Conservation (phyloP, 768 basidiomycete species). For the Coprinellus aureogranulatus region DNA sequence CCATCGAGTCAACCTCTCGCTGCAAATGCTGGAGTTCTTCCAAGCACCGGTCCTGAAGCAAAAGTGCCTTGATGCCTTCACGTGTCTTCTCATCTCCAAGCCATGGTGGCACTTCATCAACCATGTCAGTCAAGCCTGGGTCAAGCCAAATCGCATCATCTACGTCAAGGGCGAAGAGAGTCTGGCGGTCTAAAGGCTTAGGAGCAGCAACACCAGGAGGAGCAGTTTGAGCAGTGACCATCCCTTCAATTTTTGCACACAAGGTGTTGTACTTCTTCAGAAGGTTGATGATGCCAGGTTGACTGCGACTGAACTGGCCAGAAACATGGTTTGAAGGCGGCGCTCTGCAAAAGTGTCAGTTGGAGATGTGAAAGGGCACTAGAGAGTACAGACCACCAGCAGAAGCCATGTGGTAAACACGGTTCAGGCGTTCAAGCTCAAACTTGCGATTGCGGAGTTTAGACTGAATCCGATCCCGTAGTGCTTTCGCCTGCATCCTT, state of each 20-base stretch:
- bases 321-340: too few species aligned
- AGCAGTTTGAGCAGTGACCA: not conserved
- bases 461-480: too few species aligned
- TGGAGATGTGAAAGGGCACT: too few species aligned
- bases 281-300: not conserved
- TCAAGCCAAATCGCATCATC: conserved; percentile 1
- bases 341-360: too few species aligned
- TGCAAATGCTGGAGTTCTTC: conserved; percentile 18
- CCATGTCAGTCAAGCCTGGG: not conserved
- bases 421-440: too few species aligned
- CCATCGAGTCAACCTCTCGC: conserved; percentile 20
- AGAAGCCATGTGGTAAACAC: too few species aligned
- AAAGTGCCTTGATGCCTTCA: conserved; percentile 17
- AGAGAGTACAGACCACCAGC: too few species aligned
- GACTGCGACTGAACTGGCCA: not conserved
- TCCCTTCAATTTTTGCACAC: not conserved
- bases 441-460: too few species aligned
- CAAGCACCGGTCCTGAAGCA: conserved; percentile 11
- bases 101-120: conserved; percentile 23
- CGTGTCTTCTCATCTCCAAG: conserved; percentile 24
- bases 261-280: not conserved
- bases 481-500: too few species aligned
- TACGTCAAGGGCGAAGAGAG: not conserved
- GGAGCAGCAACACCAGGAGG: not conserved
- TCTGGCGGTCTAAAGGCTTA: not conserved